Percentiles rank a stretch among this genome's conserved stretches.
These are phyloP conservation scores for Haematococcus lacustris DNA, from an alignment of 139 green algal species.

Conservation along the genomic window DNA sequence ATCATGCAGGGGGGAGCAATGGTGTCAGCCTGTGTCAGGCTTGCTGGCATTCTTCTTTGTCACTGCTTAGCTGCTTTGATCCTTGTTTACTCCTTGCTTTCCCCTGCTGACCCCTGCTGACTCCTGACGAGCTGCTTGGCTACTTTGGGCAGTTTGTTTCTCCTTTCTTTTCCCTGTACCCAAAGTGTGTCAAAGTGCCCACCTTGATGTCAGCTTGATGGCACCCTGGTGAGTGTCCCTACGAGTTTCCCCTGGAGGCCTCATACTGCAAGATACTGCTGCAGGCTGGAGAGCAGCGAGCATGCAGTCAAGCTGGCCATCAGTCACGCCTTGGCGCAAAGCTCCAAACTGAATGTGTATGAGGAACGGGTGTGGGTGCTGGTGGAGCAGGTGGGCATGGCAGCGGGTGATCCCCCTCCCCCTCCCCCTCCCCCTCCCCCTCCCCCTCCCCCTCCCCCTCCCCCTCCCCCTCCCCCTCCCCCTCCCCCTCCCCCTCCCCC, in stretches of 20 bases:
- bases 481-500: no score
- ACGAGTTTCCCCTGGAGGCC: background rate
- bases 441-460: no score
- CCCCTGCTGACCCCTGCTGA: background rate
- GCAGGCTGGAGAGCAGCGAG: slow-evolving; percentile 6
- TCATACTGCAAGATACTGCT: background rate
- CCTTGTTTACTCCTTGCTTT: no score
- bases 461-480: no score
- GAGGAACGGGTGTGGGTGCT: slow-evolving; percentile 72
- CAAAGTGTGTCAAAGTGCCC: background rate
- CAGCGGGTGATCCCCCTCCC: background rate
- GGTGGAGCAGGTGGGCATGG: slow-evolving; percentile 43
- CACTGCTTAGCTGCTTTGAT: no score
- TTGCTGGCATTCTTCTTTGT: no score
- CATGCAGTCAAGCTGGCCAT: slow-evolving; percentile 47
- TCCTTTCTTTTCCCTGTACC: background rate
- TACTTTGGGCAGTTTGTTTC: background rate
- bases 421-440: no score
- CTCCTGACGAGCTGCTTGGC: background rate
- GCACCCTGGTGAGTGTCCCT: background rate
- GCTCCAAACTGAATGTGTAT: slow-evolving; percentile 77
- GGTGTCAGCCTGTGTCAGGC: no score
- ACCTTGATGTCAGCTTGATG: background rate
- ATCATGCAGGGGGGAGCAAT: background rate
- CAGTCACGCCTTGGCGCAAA: slow-evolving; percentile 51